phyloP scores from a whole-genome alignment of 352 stramenopile genomes.

The Globisporangium carolinianum region DNA sequence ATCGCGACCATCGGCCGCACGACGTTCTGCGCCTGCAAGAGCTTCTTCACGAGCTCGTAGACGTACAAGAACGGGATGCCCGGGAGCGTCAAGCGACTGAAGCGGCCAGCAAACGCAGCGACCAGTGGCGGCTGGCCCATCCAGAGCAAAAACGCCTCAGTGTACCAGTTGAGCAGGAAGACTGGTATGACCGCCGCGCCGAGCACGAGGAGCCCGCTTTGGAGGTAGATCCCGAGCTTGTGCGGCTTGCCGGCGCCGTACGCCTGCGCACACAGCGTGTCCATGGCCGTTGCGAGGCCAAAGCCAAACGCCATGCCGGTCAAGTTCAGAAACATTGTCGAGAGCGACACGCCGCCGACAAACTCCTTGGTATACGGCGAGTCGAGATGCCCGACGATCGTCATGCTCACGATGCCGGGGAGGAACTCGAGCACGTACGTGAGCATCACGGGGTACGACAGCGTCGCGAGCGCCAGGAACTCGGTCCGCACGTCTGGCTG shows the following conservation, averaged over 20 bases:
- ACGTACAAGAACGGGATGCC: constrained; percentile 79
- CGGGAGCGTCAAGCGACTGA: constrained; percentile 51
- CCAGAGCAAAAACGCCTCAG: constrained; percentile 42
- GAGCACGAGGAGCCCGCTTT: constrained; percentile 71
- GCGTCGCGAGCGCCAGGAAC: constrained; percentile 25
- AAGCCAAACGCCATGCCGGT: constrained; percentile 73
- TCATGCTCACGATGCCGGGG: constrained; percentile 54
- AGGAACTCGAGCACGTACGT: constrained; percentile 74
- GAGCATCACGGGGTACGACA: constrained; percentile 62
- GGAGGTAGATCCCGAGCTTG: constrained; percentile 82
- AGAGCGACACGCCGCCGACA: constrained; percentile 58
- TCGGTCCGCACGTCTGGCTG: constrained; percentile 20
- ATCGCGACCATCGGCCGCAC: constrained; percentile 82
- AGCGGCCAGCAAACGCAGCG: constrained; percentile 56
- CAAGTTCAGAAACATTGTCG: constrained; percentile 78
- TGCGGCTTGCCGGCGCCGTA: constrained; percentile 60
- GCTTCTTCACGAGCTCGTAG: constrained; percentile 84
- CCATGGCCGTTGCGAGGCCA: constrained; percentile 77
- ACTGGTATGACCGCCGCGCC: constrained; percentile 45
- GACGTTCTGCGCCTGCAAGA: constrained; percentile 83
- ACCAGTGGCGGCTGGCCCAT: constrained; percentile 66
- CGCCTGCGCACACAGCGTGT: constrained; percentile 84
- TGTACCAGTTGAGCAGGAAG: constrained; percentile 73
- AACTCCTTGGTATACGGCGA: constrained; percentile 67
- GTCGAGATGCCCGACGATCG: constrained; percentile 62